These are phyloP conservation scores for Tricholoma saponaceum DNA, from an alignment of 768 basidiomycete species.

Conservation along the genomic window DNA sequence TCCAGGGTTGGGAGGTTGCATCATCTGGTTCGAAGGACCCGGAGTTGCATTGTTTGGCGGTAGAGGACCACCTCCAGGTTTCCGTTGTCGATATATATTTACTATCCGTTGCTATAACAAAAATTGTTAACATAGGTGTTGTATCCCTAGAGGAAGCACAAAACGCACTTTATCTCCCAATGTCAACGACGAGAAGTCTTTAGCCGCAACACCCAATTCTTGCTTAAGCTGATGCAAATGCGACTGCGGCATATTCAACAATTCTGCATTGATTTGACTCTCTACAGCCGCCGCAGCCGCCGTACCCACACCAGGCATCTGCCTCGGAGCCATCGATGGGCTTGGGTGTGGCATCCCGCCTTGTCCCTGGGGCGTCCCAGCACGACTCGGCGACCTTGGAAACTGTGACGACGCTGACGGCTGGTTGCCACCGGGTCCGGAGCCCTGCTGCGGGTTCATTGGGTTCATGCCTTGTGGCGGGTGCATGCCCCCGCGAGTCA, in stretches of 20 bases:
- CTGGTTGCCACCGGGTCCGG: conserved; percentile 23
- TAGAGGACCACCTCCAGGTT: conserved; percentile 7
- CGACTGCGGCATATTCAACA: conserved; percentile 33
- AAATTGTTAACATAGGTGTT: neutral
- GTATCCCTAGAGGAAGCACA: conserved; percentile 2
- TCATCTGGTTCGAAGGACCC: conserved; percentile 39
- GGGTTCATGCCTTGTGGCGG: conserved; percentile 43
- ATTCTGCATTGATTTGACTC: conserved; percentile 34
- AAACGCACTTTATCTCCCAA: conserved; percentile 55
- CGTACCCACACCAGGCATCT: conserved; percentile 31
- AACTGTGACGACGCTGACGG: conserved; percentile 36
- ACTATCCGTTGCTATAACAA: conserved; percentile 34
- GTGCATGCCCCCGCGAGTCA: conserved; percentile 39
- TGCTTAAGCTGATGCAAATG: conserved; percentile 19
- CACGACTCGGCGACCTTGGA: conserved; percentile 57
- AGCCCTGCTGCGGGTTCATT: conserved; percentile 29
- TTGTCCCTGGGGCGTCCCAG: conserved; percentile 28
- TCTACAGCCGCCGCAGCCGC: conserved; percentile 14
- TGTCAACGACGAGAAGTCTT: conserved; percentile 9
- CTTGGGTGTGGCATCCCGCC: conserved; percentile 48
- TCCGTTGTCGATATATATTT: conserved; percentile 13
- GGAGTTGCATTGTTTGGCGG: conserved; percentile 33
- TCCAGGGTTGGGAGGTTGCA: conserved; percentile 27
- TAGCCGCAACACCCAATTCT: conserved; percentile 12
- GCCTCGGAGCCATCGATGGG: conserved; percentile 50